Percentiles rank a stretch among this genome's conserved stretches.
Conservation (phyloP, 2,329 filamentous ascomycete genomes). For the Didymella segeticola region DNA sequence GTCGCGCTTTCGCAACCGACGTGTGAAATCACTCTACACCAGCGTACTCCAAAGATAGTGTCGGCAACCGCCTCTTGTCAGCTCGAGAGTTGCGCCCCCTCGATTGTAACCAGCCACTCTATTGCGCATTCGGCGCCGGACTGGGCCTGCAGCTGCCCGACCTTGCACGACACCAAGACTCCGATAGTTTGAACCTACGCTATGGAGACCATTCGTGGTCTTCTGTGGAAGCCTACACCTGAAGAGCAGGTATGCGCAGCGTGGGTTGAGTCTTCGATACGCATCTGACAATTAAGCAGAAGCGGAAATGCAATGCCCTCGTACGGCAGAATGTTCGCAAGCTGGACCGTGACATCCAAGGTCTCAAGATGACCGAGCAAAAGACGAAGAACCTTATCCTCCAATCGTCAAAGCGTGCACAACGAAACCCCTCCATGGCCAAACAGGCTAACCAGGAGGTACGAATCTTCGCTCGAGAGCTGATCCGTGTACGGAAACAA, state of each 20-base stretch:
- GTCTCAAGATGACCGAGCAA: conserved; percentile 76
- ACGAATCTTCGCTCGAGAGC: conserved; percentile 85
- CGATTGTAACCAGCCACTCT: background rate
- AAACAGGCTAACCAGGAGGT: conserved; percentile 82
- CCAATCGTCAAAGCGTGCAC: conserved; percentile 79
- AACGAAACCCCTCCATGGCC: conserved; percentile 78
- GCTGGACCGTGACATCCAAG: conserved; percentile 88
- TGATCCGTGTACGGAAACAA: conserved; percentile 82
- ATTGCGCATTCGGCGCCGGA: conserved; percentile 10
- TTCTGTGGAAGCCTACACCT: conserved; percentile 92
- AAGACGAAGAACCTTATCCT: conserved; percentile 82
- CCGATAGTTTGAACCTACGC: background rate
- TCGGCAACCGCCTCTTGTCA: background rate
- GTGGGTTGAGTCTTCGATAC: background rate
- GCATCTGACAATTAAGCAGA: conserved; percentile 59
- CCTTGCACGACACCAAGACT: background rate
- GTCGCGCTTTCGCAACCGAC: background rate
- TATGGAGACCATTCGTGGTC: conserved; percentile 87
- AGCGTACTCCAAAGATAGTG: background rate
- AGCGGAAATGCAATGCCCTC: conserved; percentile 92
- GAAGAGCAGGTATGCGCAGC: conserved; percentile 76
- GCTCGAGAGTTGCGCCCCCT: background rate
- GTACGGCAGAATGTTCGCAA: conserved; percentile 91
- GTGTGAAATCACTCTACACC: background rate
- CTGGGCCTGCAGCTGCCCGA: background rate